A percentile compares a stretch with the other conserved stretches of the same genome.
phyloP scores from a whole-genome alignment of 1,284 basidiomycete genomes.

The Clitocybe nebularis region DNA sequence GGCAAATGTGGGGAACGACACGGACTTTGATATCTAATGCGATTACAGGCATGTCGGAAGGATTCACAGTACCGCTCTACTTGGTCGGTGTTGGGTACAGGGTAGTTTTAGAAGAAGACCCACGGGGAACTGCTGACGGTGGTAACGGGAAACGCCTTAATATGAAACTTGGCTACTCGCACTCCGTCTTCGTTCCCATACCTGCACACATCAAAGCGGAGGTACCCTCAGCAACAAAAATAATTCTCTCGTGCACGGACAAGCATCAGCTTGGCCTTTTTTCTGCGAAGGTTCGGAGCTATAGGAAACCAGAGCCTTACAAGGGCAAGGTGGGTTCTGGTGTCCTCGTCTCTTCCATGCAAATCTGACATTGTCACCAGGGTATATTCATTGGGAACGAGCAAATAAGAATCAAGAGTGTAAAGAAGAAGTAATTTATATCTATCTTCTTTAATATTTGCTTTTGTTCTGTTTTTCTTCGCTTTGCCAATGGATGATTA shows the following conservation, averaged over 20 bases:
- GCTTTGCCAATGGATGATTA: too few species aligned
- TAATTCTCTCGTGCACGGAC: conserved; percentile 64
- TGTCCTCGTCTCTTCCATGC: conserved; percentile 6
- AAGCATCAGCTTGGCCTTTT: conserved; percentile 83
- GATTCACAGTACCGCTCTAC: conserved; percentile 79
- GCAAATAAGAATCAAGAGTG: conserved; percentile 83
- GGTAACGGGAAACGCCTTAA: conserved; percentile 66
- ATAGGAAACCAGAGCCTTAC: conserved; percentile 93
- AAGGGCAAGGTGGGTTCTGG: conserved; percentile 83
- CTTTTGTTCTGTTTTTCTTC: too few species aligned
- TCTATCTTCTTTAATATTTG: too few species aligned
- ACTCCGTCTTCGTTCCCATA: conserved; percentile 81
- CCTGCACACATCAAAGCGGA: conserved; percentile 77
- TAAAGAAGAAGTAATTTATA: conserved; percentile 86
- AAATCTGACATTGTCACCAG: conserved; percentile 32
- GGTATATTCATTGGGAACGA: conserved; percentile 92
- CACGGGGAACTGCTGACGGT: conserved; percentile 56
- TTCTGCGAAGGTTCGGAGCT: conserved; percentile 80
- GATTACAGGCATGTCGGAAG: conserved; percentile 84
- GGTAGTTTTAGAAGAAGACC: conserved; percentile 83
- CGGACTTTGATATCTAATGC: conserved; percentile 89
- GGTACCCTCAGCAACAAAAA: conserved; percentile 69
- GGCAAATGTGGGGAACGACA: conserved; percentile 91
- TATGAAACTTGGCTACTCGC: conserved; percentile 91
- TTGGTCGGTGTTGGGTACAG: conserved; percentile 97